Percentiles rank a stretch among this genome's conserved stretches.
Conservation (phyloP, 139 green algal species). For the Ettlia oleoabundans region DNA sequence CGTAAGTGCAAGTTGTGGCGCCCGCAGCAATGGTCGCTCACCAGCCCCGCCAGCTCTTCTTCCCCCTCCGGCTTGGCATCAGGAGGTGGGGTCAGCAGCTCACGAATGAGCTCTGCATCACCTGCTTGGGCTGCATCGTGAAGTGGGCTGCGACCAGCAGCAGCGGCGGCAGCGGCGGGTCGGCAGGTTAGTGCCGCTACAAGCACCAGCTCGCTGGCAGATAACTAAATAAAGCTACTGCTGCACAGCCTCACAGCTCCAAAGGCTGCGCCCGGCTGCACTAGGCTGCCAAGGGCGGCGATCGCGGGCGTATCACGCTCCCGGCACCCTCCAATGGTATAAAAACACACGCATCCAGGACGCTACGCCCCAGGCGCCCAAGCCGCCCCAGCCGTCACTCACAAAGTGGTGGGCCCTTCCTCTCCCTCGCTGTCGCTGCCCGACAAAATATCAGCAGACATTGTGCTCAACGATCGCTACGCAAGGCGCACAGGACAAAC, state of each 20-base stretch:
- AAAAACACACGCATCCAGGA: no score
- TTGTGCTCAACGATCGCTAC: no score
- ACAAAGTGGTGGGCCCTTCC: constrained; percentile 5
- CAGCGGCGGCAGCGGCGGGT: background rate
- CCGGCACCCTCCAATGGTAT: no score
- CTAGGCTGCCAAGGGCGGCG: no score
- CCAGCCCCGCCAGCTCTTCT: constrained; percentile 1
- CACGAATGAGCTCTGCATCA: constrained; percentile 47
- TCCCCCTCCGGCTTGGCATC: background rate
- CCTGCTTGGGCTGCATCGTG: constrained; percentile 75
- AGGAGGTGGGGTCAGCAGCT: constrained; percentile 45
- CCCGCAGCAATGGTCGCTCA: background rate
- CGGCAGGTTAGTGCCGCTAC: no score
- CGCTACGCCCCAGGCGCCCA: no score
- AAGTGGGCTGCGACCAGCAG: constrained; percentile 56
- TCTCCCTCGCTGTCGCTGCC: constrained; percentile 14
- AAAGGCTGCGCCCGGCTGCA: no score
- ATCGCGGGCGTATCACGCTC: no score
- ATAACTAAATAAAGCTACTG: no score
- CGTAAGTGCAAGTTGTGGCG: background rate
- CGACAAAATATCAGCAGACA: background rate
- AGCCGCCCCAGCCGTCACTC: background rate
- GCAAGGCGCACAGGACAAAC: no score
- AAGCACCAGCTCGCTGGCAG: no score
- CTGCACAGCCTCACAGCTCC: no score